These are phyloP conservation scores for Fusarium sterilihyphosum DNA, from an alignment of 2,329 filamentous ascomycete species.

Conservation along the genomic window DNA sequence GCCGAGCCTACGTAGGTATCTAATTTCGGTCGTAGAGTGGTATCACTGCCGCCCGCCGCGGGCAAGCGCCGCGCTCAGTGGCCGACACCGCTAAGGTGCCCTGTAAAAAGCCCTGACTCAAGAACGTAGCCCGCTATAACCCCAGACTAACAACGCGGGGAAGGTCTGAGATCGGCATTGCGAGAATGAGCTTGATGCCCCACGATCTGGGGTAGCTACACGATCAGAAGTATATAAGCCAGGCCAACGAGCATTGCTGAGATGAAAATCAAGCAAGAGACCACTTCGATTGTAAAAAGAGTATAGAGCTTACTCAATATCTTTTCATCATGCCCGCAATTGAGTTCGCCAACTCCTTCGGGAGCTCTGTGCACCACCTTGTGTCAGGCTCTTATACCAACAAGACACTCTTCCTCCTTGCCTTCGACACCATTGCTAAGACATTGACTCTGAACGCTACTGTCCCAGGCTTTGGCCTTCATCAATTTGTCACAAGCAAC, in stretches of 20 bases:
- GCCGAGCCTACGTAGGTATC: neutral
- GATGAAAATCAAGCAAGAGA: neutral
- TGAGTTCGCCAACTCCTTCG: neutral
- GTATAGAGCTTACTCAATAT: neutral
- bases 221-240: neutral
- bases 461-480: neutral
- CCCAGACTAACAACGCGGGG: neutral
- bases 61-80: neutral
- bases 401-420: neutral
- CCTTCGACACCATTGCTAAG: neutral
- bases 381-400: slow-evolving; percentile 1
- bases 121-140: neutral
- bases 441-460: neutral
- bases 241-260: neutral
- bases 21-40: neutral
- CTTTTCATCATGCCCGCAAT: neutral
- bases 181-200: neutral
- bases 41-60: neutral
- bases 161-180: neutral
- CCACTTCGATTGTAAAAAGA: neutral
- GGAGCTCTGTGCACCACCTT: neutral
- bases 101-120: neutral
- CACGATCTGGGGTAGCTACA: neutral
- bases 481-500: slow-evolving; percentile 1
- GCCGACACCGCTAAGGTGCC: neutral